Evolutionary conservation across 2,329 filamentous ascomycete genomes (phyloP), one percentile per base, ranked within the genome.

Genomic region (Xylariaceae sp.): DNA sequence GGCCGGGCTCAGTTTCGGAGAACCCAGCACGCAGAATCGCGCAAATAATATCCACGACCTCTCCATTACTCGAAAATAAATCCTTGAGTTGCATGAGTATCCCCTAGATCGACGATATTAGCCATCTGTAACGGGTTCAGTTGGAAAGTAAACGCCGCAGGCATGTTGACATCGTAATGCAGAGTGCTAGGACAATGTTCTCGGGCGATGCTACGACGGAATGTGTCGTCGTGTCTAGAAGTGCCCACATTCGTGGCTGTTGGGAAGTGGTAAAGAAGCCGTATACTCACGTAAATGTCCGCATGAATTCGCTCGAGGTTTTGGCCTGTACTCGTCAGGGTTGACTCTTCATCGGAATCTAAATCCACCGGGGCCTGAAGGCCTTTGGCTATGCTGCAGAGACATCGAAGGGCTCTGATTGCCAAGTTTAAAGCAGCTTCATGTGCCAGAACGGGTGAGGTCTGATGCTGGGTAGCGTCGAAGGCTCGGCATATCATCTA

Each of bases 21-120:
- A 91, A 91, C 0, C 89, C 89, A 26, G 84, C 80, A 41, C 85
- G 82, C 48, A 92, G 76, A 47, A 91, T 81, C 54, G 77, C 78
- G 70, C 89, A 94, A 35, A 86, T 83, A 3, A 82, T 77, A 64
- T 91, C 88, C 27, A 87, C 78, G 8, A 89, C 79, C 61, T 91
- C 89, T 27, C 82, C 79, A 54, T 80, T 83, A 2, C 70, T 72
- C 3, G 75, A 77, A 45, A 90, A 85, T 0, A 80, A 65, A 2
- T 66, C 58, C 56, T 80, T 78, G 3, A 79, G 59, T n/a, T 74
- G 71, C 6, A 61, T 57, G 19, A 68, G 60, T 35, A 64, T 60
- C 27, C 50, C 57, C 65, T 68, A 31, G 19, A 39, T 30, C 11
- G 26, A 19, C 19, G 19, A 32, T 37, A 41, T 62, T 51, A 68